Percentiles rank a stretch among this genome's conserved stretches.
These are phyloP conservation scores for Erigeron philadelphicus DNA, from an alignment of 140 eudicot genomes.

Conservation along the genomic window DNA sequence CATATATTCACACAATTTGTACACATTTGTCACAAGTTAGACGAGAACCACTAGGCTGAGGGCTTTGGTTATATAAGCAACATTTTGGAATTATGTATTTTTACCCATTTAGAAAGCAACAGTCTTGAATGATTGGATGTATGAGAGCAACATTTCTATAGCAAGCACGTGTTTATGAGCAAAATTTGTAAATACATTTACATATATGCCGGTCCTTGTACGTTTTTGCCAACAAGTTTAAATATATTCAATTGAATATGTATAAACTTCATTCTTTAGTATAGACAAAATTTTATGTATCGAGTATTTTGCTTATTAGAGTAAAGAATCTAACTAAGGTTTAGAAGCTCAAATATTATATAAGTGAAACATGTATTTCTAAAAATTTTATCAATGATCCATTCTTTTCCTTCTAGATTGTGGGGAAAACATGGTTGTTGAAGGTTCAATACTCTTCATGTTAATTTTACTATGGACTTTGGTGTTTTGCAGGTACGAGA, in stretches of 20 bases:
- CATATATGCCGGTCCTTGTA: no score
- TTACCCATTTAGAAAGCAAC: no score
- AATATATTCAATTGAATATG: background rate
- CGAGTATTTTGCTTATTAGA: background rate
- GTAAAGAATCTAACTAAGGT: background rate
- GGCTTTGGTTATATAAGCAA: no score
- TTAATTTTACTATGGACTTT: background rate
- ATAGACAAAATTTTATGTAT: background rate
- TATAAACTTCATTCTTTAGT: background rate
- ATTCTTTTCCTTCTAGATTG: background rate
- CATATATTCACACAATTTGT: no score
- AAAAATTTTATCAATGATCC: background rate
- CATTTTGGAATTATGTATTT: no score
- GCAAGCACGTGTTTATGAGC: no score
- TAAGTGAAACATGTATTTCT: background rate
- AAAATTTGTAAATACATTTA: no score
- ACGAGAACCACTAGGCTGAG: no score
- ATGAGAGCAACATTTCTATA: no score
- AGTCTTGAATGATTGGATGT: no score
- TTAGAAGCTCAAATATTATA: constrained; percentile 4
- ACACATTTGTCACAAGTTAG: no score
- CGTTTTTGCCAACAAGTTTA: no score
- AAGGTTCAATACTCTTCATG: background rate
- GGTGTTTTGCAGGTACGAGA: constrained; percentile 46
- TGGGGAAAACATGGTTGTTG: background rate